phyloP scores from a whole-genome alignment of 306 rosid genomes.

The Luffa acutangula region DNA sequence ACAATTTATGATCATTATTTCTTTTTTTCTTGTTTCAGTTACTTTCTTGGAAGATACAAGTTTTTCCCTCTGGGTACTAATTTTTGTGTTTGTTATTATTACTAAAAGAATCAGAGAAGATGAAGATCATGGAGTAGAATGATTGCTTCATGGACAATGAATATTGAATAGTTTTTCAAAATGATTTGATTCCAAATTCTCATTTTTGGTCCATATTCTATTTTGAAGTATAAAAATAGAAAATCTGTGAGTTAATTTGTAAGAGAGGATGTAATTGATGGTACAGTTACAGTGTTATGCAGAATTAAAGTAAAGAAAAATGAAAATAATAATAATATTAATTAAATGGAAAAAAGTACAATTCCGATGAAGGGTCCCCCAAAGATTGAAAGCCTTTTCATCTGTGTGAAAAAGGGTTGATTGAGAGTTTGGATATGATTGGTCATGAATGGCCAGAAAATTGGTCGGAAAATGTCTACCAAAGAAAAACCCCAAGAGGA shows the following conservation, averaged over 20 bases:
- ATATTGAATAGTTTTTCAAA: background rate
- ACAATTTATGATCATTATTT: constrained; percentile 1
- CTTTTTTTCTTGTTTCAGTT: background rate
- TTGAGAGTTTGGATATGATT: constrained; percentile 8
- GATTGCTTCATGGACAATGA: background rate
- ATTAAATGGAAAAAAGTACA: background rate
- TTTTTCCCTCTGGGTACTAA: background rate
- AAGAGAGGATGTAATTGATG: background rate
- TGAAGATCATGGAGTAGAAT: background rate
- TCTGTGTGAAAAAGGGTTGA: background rate
- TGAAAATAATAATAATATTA: background rate
- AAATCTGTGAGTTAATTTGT: background rate
- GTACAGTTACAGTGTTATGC: background rate
- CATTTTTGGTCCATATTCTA: background rate
- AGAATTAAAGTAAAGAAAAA: background rate
- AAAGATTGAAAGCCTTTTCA: background rate
- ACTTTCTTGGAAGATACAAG: background rate
- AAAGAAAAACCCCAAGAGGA: background rate
- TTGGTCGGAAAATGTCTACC: constrained; percentile 12
- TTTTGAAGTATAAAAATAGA: background rate
- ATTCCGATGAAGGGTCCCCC: background rate
- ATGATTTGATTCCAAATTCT: background rate
- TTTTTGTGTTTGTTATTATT: background rate
- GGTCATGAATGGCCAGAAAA: constrained; percentile 4
- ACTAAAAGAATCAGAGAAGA: background rate